Evolutionary conservation across 148 eudicot genomes (phyloP), one percentile per base, ranked within the genome.

Genomic region (Chenopodium quinoa): DNA sequence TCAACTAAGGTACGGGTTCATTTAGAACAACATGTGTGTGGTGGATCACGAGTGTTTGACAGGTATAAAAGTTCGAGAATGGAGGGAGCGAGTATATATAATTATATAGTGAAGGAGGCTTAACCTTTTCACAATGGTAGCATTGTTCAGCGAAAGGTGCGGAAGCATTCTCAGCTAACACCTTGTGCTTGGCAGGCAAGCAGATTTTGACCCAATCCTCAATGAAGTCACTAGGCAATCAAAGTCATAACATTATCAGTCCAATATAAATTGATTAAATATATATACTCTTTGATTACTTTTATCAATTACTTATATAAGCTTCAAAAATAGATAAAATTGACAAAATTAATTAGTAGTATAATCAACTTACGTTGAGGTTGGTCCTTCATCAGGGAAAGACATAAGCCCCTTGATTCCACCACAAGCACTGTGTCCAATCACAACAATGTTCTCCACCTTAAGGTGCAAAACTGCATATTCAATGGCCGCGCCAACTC

Each of bases 361-460:
- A 56, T 16, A 17, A 56, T 56, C 17, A 17, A 70, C 89, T 79
- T 86, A 94, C 98, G 99, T 96, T 16, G 91, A 71, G 75, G 77
- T 81, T 52, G 92, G 75, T 52, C 97, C 97, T 14, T 89, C 93
- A 20, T 82, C 87, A 2, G 95, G 90, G 90, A 92, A 79, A 37
- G 98, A 85, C 99, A 96, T 90, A 78, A 96, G 97, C 63, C 98
- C 99, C 88, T 96, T 96, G 81, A 96, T 96, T 75, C 99, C 99
- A 88, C 99, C 99, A 84, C 99, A 96, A 65, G 87, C 83, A 80
- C 99, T 96, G 88, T 96, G 99, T 6, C 99, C 99, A 81, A 96
- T 92, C 29, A 96, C 97, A 63, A 96, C 91, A 78, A 96, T 96
- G 81, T 90, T 79, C 78, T 84, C 75, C 63, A 96, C 98, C 98